phyloP scores from a whole-genome alignment of 129 eudicot genomes.

The sunflower (Helianthus annuus) region DNA sequence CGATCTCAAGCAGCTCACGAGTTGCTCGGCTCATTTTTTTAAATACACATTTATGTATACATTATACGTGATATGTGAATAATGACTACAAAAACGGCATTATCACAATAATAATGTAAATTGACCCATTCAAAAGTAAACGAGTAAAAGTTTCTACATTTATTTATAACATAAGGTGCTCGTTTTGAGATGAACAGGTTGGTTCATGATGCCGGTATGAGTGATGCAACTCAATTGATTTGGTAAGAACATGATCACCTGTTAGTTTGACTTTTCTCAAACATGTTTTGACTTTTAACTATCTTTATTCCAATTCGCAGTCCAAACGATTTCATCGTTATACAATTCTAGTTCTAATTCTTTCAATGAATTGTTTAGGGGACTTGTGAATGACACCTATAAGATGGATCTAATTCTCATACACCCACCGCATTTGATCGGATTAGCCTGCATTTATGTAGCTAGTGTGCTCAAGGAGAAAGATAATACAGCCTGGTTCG shows the following conservation, averaged over 20 bases:
- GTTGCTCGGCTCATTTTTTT: not conserved
- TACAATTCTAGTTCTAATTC: not conserved
- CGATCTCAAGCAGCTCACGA: too few relatives aligned
- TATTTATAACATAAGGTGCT: not conserved
- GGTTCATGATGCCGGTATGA: slow-evolving; percentile 95
- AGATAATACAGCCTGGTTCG: slow-evolving; percentile 94
- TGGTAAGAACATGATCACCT: slow-evolving; percentile 52
- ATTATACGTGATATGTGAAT: not conserved
- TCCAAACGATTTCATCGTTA: slow-evolving; percentile 10
- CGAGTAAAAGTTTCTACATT: not conserved
- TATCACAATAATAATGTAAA: not conserved
- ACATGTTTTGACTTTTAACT: not conserved
- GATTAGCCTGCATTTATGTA: slow-evolving; percentile 88
- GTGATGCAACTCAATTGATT: slow-evolving; percentile 74
- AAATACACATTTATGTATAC: not conserved
- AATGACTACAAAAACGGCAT: not conserved
- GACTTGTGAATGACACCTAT: slow-evolving; percentile 91
- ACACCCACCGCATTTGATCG: slow-evolving; percentile 93
- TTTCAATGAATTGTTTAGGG: slow-evolving; percentile 48
- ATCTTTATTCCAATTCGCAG: not conserved
- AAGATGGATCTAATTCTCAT: slow-evolving; percentile 89
- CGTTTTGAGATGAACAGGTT: slow-evolving; percentile 45
- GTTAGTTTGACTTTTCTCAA: slow-evolving; percentile 12
- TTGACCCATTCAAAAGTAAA: not conserved
- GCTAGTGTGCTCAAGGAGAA: slow-evolving; percentile 85